Conservation (phyloP, 2,329 filamentous ascomycete genomes). For the Rhinocladiella mackenziei region DNA sequence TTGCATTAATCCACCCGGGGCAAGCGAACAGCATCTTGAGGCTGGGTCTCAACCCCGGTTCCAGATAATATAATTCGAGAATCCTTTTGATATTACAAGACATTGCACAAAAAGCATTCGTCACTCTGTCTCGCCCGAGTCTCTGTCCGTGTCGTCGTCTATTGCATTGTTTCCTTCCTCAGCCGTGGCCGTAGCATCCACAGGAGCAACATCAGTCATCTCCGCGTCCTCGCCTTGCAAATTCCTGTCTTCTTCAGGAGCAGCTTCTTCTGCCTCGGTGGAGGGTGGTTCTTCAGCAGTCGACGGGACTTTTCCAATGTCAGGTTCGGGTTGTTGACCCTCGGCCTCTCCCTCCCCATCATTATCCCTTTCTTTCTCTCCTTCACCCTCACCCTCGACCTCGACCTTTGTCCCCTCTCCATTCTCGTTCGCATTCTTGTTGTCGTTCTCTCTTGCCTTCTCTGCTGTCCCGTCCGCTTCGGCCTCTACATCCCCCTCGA, state of each 20-base stretch:
- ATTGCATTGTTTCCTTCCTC: constrained; percentile 3
- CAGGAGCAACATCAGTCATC: constrained; percentile 12
- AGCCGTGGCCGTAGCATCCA: not conserved
- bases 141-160: constrained; percentile 4
- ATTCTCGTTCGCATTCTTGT: constrained; percentile 2
- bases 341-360: not conserved
- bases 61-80: too few species aligned
- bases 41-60: too few species aligned
- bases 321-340: not conserved
- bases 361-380: not conserved
- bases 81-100: too few species aligned
- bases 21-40: too few species aligned
- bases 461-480: constrained; percentile 9
- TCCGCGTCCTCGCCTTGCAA: constrained; percentile 13
- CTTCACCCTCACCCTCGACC: constrained; percentile 4
- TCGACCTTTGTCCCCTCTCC: not conserved
- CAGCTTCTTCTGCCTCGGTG: not conserved
- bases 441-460: constrained; percentile 4
- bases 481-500: constrained; percentile 10
- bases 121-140: constrained; percentile 7
- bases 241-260: too few species aligned
- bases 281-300: not conserved
- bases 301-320: not conserved
- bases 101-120: not conserved
- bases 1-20: too few species aligned